Evolutionary conservation across 1,284 basidiomycete species (phyloP).

Genomic region (Psilocybe mexicana): DNA sequence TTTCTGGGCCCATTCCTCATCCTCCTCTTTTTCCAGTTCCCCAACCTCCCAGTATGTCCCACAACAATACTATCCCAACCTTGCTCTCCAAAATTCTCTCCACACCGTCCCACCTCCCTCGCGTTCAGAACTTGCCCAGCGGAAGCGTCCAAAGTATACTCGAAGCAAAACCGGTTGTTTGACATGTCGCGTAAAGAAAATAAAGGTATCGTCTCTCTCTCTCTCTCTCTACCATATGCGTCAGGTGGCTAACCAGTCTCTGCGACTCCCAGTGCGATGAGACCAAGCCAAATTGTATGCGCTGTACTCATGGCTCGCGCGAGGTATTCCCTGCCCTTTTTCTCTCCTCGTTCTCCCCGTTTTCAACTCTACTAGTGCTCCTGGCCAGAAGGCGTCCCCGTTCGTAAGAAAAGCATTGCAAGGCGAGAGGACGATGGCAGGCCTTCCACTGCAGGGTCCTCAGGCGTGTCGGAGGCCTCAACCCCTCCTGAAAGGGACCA

Average conservation of each 20-base stretch:
- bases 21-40: constrained; percentile 29
- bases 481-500: constrained; percentile 65
- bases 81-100: constrained; percentile 36
- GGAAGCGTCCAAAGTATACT: constrained; percentile 84
- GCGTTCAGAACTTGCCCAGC: constrained; percentile 52
- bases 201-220: constrained; percentile 58
- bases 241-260: background rate
- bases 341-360: constrained; percentile 4
- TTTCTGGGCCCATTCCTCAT: constrained; percentile 21
- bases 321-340: constrained; percentile 49
- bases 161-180: constrained; percentile 84
- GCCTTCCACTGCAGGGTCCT: constrained; percentile 65
- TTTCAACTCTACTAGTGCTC: constrained; percentile 56
- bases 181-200: constrained; percentile 84
- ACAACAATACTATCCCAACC: constrained; percentile 47
- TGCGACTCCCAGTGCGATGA: constrained; percentile 67
- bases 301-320: constrained; percentile 77
- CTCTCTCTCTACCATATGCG: background rate
- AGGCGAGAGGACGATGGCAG: constrained; percentile 55
- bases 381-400: constrained; percentile 74
- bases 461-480: constrained; percentile 58
- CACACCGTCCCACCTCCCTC: constrained; percentile 49
- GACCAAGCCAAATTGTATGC: constrained; percentile 75
- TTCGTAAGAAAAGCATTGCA: constrained; percentile 54
- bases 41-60: constrained; percentile 44